Evolutionary conservation across 768 basidiomycete species (phyloP).

Genomic region (Boletus sp.): DNA sequence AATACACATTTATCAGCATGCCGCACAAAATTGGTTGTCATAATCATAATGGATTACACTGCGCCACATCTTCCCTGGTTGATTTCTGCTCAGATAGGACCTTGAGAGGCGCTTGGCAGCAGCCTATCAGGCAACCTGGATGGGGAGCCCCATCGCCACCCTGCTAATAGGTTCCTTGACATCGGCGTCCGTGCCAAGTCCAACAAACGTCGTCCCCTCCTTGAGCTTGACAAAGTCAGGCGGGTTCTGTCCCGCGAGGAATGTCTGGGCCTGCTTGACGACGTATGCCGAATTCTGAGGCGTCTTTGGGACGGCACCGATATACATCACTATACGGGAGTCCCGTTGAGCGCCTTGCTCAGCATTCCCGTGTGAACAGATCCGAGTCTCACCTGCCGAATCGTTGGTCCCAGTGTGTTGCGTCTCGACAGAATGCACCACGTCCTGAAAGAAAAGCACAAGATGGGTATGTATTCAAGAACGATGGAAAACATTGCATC

Average conservation of each 20-base stretch:
- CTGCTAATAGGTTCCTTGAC: constrained; percentile 34
- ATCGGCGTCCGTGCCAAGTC: constrained; percentile 41
- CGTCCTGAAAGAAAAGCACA: constrained; percentile 34
- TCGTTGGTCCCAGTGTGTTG: constrained; percentile 54
- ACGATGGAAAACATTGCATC: neutral
- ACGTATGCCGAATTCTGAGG: constrained; percentile 61
- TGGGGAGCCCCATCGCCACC: constrained; percentile 45
- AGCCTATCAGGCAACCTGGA: constrained; percentile 9
- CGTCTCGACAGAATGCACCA: constrained; percentile 46
- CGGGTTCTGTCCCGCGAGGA: constrained; percentile 58
- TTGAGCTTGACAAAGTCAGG: constrained; percentile 65
- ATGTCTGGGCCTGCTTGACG: constrained; percentile 58
- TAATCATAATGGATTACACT: neutral
- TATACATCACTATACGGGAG: constrained; percentile 65
- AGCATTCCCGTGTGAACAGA: neutral
- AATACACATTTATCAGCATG: neutral
- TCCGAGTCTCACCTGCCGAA: constrained; percentile 47
- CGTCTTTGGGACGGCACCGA: constrained; percentile 68
- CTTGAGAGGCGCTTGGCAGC: neutral
- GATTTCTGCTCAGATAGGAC: neutral
- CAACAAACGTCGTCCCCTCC: constrained; percentile 39
- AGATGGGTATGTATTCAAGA: neutral
- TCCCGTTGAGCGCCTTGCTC: neutral
- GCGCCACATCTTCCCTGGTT: neutral
- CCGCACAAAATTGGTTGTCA: neutral